Base-by-base conservation (phyloP, 2,329 filamentous ascomycete genomes). In the Alternaria hordeiaustralica region DNA sequence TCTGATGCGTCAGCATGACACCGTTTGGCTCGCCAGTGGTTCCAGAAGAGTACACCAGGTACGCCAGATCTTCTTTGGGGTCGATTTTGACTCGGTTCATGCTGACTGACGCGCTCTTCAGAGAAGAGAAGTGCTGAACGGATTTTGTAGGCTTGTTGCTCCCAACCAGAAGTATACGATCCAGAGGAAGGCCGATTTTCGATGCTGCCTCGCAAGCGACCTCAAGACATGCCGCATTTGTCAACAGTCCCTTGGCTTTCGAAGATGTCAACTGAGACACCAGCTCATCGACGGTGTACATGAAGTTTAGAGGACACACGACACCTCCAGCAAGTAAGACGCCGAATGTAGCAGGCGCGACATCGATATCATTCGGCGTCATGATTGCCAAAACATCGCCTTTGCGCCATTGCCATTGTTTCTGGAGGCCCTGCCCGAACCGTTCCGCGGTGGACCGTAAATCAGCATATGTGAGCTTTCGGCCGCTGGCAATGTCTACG, bases 21-120 rank as follows among this genome's bases (percentile, higher is more conserved):
- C 80, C 80, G 64, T 82, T 81, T n/a, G 80, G 79, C 1, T 81
- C 69, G 15, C 80, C 80, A 1, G 80, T 82, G n/a, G 79, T 81
- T 6, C 79, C 72, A 33, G 70, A 72, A 18, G 66, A 70, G 60
- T 74, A 65, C 20, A 55, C 51, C n/a, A 66, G 18, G 50, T 64
- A 64, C 5, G 64, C 61, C 21, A 66, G 28, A 25, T 66, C 64
- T 26, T 58, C 54, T 41, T 49, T 43, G 8, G 64, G 61, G n/a
- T 66, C 23, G 20, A 65, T 58, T 20, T 59, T 61, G 25, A 50
- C 47, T 30, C n/a, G 25, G 10, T 9, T 2, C n/a, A 30, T 18
- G 28, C 25, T 30, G 33, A n/a, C 8, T 9, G 46, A 50, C 10
- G 25, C 15, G 25, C 46, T 18, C 11, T 30, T 13, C 18, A 50